Conservation (phyloP, 2,329 filamentous ascomycete species). For the Aspergillus sp. region DNA sequence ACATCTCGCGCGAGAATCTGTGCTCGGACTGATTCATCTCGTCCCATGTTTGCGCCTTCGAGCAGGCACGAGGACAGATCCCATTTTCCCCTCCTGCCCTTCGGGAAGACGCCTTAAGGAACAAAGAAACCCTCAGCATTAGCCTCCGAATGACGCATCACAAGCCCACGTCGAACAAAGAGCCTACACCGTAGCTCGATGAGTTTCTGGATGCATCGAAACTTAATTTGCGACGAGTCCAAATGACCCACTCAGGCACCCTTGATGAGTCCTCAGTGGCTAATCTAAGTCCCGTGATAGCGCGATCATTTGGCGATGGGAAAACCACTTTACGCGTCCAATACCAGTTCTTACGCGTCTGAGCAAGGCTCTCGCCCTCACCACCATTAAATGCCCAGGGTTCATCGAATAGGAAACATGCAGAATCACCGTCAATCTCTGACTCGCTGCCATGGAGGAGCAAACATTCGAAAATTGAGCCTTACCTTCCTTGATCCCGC, state of each 20-base stretch:
- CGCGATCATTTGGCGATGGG: slow-evolving; percentile 44
- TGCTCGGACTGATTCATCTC: background rate
- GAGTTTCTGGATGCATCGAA: background rate
- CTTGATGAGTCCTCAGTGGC: slow-evolving; percentile 27
- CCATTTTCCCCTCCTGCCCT: background rate
- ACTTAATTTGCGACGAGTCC: background rate
- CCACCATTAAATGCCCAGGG: background rate
- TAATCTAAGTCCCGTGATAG: slow-evolving; percentile 35
- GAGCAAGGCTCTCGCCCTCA: slow-evolving; percentile 9
- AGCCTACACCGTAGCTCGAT: background rate
- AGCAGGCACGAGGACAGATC: background rate
- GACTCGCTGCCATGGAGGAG: too few relatives aligned
- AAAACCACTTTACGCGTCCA: slow-evolving; percentile 39
- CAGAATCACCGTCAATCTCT: background rate
- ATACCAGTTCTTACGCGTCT: slow-evolving; percentile 34
- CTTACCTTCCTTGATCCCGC: background rate
- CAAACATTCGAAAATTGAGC: background rate
- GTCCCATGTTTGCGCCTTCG: background rate
- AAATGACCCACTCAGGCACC: background rate
- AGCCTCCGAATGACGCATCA: background rate
- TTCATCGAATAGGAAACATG: background rate
- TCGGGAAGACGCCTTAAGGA: background rate
- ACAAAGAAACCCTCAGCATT: background rate
- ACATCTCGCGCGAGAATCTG: background rate
- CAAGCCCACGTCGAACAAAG: background rate